phyloP scores from a whole-genome alignment of 108 stramenopile genomes.

The Fistulifera pelliculosa region DNA sequence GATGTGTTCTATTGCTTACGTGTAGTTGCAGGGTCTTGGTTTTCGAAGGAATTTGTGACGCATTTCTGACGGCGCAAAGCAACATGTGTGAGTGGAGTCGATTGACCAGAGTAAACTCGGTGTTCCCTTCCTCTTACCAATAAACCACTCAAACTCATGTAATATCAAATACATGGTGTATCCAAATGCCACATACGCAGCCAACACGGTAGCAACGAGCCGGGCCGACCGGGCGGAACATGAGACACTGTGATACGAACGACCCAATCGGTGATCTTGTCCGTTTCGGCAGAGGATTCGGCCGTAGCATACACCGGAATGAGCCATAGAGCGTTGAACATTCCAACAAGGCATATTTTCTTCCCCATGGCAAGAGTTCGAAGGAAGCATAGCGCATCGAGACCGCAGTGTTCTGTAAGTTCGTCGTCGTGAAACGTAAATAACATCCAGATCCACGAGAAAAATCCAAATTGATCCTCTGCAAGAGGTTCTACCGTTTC shows the following conservation, averaged over 20 bases:
- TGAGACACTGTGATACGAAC: conserved; percentile 22
- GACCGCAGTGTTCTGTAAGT: conserved; percentile 29
- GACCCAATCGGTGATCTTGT: conserved; percentile 12
- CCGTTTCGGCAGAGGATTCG: neutral
- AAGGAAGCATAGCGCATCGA: conserved; percentile 43
- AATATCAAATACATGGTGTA: conserved; percentile 52
- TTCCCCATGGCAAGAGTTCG: conserved; percentile 27
- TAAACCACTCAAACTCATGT: conserved; percentile 60
- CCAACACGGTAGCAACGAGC: conserved; percentile 37
- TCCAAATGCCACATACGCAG: conserved; percentile 55
- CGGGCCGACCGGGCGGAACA: conserved; percentile 31
- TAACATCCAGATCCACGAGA: conserved; percentile 55
- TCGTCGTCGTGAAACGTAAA: conserved; percentile 39
- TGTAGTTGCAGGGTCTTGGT: conserved; percentile 28
- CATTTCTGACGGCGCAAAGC: too few relatives aligned
- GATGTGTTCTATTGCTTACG: conserved; percentile 2
- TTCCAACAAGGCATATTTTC: conserved; percentile 23
- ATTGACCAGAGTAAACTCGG: too few relatives aligned
- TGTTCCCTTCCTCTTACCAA: neutral
- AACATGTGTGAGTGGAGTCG: too few relatives aligned
- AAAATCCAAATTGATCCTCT: conserved; percentile 29
- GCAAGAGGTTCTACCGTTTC: conserved; percentile 30
- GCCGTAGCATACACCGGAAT: conserved; percentile 42
- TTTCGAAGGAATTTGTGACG: conserved; percentile 31
- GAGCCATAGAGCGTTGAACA: conserved; percentile 41